Conservation (phyloP, 2,329 filamentous ascomycete genomes). For the Colletotrichum eremochloae region DNA sequence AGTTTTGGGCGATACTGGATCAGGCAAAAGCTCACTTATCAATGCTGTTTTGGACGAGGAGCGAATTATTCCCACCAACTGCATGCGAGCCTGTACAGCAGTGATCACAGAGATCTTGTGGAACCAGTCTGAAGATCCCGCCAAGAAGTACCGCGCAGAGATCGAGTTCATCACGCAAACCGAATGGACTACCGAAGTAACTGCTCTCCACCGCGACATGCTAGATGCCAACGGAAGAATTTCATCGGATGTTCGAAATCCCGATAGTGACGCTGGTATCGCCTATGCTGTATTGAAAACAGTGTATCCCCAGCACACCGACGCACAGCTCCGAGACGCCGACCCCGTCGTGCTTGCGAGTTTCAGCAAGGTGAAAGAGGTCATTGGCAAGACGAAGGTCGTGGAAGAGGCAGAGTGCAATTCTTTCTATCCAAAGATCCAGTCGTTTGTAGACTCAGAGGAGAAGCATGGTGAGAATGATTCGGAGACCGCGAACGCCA, state of each 20-base stretch:
- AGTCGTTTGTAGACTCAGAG: constrained; percentile 28
- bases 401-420: constrained; percentile 15
- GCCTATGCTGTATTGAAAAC: constrained; percentile 60
- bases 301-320: constrained; percentile 55
- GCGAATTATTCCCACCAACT: constrained; percentile 58
- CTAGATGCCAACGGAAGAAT: constrained; percentile 55
- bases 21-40: constrained; percentile 73
- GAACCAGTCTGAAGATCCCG: constrained; percentile 59
- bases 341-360: constrained; percentile 8
- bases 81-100: constrained; percentile 73
- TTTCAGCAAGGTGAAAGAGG: not conserved
- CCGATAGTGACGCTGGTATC: constrained; percentile 58
- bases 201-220: constrained; percentile 62
- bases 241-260: constrained; percentile 52
- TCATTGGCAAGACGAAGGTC: not conserved
- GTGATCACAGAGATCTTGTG: constrained; percentile 72
- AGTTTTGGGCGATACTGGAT: constrained; percentile 72
- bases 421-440: constrained; percentile 16
- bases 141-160: constrained; percentile 62
- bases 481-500: not conserved
- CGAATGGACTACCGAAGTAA: constrained; percentile 68
- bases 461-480: not conserved
- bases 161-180: constrained; percentile 67
- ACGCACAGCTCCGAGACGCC: constrained; percentile 1
- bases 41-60: constrained; percentile 75